A percentile compares a stretch with the other conserved stretches of the same genome.
These are phyloP conservation scores for Vanrija sp. DNA, from an alignment of 1,284 basidiomycete genomes.

Conservation along the genomic window DNA sequence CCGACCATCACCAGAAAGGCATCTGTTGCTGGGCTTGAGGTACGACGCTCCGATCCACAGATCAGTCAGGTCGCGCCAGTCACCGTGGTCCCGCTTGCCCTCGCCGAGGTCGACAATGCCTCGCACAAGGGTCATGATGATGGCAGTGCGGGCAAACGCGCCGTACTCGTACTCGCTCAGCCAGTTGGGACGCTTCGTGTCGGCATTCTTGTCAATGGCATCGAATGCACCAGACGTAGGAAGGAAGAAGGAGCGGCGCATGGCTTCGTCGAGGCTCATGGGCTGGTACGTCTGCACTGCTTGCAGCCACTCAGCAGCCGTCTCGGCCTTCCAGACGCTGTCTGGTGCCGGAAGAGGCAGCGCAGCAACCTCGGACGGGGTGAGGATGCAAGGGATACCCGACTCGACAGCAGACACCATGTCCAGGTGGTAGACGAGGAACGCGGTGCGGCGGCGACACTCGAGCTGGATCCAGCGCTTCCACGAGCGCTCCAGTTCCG, in stretches of 20 bases:
- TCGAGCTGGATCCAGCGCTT: conserved; percentile 50
- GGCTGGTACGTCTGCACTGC: conserved; percentile 36
- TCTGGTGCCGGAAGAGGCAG: conserved; percentile 51
- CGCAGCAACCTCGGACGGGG: conserved; percentile 40
- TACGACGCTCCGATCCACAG: conserved; percentile 41
- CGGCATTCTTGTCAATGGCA: conserved; percentile 29
- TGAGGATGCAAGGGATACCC: conserved; percentile 43
- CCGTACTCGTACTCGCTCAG: conserved; percentile 44
- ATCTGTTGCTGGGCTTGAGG: conserved; percentile 30
- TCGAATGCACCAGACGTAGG: conserved; percentile 41
- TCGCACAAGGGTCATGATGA: conserved; percentile 47
- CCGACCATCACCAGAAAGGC: conserved; percentile 29
- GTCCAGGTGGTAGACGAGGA: conserved; percentile 51
- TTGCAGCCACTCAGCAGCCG: conserved; percentile 44
- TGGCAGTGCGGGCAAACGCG: conserved; percentile 48
- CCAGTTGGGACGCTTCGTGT: conserved; percentile 37
- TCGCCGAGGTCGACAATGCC: conserved; percentile 51
- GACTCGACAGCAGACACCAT: conserved; percentile 50
- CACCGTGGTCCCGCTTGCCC: conserved; percentile 46
- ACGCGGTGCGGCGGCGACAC: conserved; percentile 47
- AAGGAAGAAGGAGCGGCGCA: conserved; percentile 45
- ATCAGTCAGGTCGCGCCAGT: conserved; percentile 49
- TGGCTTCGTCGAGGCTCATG: conserved; percentile 44
- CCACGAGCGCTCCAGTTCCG: conserved; percentile 47
- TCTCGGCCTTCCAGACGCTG: conserved; percentile 48